phyloP scores from a whole-genome alignment of 371 early-diverging fungal species.

The Mucor lusitanicus region DNA sequence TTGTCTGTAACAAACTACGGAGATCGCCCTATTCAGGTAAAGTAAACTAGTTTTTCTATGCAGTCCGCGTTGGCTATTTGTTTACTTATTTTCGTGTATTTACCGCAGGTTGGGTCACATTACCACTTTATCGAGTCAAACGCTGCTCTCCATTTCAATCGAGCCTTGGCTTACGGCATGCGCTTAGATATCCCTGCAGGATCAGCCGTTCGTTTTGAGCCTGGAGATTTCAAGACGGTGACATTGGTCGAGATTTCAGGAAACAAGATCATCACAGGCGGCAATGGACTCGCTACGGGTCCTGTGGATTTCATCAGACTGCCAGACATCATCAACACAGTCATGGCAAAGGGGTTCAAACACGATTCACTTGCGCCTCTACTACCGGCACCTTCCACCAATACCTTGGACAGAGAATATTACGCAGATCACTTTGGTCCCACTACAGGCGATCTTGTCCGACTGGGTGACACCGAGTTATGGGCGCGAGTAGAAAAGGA shows the following conservation, averaged over 20 bases:
- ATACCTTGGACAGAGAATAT: slow-evolving; percentile 69
- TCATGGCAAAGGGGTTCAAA: slow-evolving; percentile 56
- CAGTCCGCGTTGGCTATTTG: background rate
- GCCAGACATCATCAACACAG: slow-evolving; percentile 43
- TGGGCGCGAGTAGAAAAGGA: slow-evolving; percentile 90
- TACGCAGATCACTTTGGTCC: slow-evolving; percentile 93
- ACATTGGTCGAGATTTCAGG: slow-evolving; percentile 86
- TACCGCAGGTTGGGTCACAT: slow-evolving; percentile 80
- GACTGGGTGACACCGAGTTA: slow-evolving; percentile 83
- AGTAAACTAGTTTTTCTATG: background rate
- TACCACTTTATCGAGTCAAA: slow-evolving; percentile 94
- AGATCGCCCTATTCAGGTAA: slow-evolving; percentile 83
- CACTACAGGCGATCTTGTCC: slow-evolving; percentile 86
- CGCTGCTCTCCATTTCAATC: slow-evolving; percentile 77
- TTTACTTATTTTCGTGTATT: background rate
- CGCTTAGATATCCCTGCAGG: slow-evolving; percentile 90
- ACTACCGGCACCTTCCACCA: slow-evolving; percentile 39
- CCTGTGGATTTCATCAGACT: slow-evolving; percentile 56
- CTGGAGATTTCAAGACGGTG: slow-evolving; percentile 84
- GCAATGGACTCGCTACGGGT: slow-evolving; percentile 81
- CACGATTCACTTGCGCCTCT: slow-evolving; percentile 59
- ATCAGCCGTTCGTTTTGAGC: slow-evolving; percentile 75
- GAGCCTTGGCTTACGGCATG: slow-evolving; percentile 78
- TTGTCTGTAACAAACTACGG: slow-evolving; percentile 87
- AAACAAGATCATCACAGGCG: slow-evolving; percentile 76